Conservation (phyloP, 208 protist genomes). For the Acanthamoeba sp. region DNA sequence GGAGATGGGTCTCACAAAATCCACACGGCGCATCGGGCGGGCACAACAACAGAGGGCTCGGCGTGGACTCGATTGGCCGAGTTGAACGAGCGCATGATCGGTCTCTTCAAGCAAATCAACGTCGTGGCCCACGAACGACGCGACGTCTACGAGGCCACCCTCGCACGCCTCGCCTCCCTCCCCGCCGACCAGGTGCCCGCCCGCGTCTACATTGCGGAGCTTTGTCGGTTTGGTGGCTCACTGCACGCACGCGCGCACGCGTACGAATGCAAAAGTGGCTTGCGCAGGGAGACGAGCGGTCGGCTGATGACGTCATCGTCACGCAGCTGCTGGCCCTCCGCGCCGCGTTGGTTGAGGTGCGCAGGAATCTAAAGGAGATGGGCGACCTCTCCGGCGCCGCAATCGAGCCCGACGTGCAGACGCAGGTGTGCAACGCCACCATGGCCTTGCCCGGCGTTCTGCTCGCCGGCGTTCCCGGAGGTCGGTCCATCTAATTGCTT, state of each 20-base stretch:
- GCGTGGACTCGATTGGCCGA: not conserved
- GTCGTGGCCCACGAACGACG: not conserved
- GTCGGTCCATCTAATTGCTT: no score
- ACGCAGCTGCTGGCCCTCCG: not conserved
- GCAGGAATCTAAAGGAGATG: constrained; percentile 85
- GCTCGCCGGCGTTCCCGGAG: constrained; percentile 94
- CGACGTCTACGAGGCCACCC: not conserved
- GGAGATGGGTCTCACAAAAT: no score
- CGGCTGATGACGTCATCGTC: not conserved
- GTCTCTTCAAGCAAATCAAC: constrained; percentile 11
- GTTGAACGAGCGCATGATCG: not conserved
- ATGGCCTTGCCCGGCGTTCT: constrained; percentile 92
- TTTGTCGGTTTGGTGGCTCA: not conserved
- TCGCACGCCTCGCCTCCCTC: not conserved
- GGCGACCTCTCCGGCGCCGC: constrained; percentile 90
- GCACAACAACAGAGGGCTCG: constrained; percentile 23
- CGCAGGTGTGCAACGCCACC: constrained; percentile 91
- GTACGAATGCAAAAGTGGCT: no score
- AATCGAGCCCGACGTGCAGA: constrained; percentile 93
- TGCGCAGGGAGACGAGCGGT: no score
- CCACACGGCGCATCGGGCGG: no score
- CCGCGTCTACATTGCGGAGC: not conserved
- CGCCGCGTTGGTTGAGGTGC: constrained; percentile 33
- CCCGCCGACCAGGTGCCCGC: not conserved
- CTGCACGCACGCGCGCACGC: not conserved